Conservation (phyloP, 164 flowering plant genomes). For the Cinnamomum chago region DNA sequence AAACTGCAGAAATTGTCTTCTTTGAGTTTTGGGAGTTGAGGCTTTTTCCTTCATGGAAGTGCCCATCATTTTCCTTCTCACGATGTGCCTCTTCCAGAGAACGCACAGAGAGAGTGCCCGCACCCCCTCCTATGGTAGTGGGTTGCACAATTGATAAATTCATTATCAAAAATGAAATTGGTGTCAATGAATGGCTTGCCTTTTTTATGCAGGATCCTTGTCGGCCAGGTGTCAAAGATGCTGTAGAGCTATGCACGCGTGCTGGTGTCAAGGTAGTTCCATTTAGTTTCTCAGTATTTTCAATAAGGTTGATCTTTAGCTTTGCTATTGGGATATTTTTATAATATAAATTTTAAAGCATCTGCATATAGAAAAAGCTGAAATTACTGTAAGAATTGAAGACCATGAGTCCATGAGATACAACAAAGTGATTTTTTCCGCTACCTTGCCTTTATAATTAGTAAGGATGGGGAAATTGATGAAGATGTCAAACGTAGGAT, state of each 20-base stretch:
- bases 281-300: not conserved
- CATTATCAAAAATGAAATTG: not conserved
- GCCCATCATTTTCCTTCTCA: constrained; percentile 33
- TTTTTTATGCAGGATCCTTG: constrained; percentile 72
- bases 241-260: constrained; percentile 65
- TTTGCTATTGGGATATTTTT: not conserved
- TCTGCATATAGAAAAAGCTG: too few relatives aligned
- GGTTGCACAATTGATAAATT: not conserved
- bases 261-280: constrained; percentile 90
- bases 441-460: too few relatives aligned
- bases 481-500: too few relatives aligned
- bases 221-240: constrained; percentile 77
- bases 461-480: too few relatives aligned
- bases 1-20: constrained; percentile 30
- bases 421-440: too few relatives aligned
- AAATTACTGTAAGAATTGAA: too few relatives aligned
- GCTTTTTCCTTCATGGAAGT: constrained; percentile 2
- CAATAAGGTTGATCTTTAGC: not conserved
- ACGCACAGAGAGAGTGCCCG: too few relatives aligned
- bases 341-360: not conserved
- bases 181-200: not conserved
- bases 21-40: constrained; percentile 10
- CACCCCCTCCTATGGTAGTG: not conserved
- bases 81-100: not conserved
- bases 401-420: too few relatives aligned